Evolutionary conservation across 192 early-diverging fungal species (phyloP).

Genomic region (Cladochytrium replicatum): DNA sequence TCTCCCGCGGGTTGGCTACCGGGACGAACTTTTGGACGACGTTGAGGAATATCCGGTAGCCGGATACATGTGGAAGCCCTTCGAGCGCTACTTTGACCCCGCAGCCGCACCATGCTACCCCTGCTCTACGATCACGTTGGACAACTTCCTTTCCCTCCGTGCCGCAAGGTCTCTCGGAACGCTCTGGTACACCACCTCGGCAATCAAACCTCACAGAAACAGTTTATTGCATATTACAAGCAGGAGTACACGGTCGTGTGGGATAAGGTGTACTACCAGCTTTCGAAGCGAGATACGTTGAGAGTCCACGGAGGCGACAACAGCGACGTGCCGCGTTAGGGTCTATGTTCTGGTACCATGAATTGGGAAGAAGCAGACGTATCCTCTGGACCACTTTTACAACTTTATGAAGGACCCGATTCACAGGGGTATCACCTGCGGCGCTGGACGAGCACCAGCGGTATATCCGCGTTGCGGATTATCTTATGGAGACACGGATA

Average conservation of each 20-base stretch:
- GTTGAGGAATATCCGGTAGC: conserved; percentile 5
- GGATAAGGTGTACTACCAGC: conserved; percentile 18
- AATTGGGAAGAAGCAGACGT: conserved; percentile 17
- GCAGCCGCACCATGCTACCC: conserved; percentile 8
- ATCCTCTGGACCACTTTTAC: conserved; percentile 12
- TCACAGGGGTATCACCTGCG: too few relatives aligned
- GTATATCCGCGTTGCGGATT: conserved; percentile 1
- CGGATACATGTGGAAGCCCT: conserved; percentile 21
- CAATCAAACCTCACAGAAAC: conserved; percentile 14
- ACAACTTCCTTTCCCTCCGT: conserved; percentile 24
- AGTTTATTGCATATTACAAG: conserved; percentile 24
- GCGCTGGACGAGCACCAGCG: too few relatives aligned
- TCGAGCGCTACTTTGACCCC: conserved; percentile 27
- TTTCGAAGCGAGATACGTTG: conserved; percentile 2
- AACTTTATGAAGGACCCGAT: too few relatives aligned
- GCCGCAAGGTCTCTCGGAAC: conserved; percentile 1
- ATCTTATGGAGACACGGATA: not conserved
- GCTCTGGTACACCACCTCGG: conserved; percentile 24
- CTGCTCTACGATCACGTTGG: conserved; percentile 16
- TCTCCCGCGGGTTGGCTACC: conserved; percentile 25
- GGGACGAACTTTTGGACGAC: conserved; percentile 2
- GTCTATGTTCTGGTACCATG: conserved; percentile 28
- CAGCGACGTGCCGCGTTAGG: conserved; percentile 14
- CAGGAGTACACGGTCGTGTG: conserved; percentile 15
- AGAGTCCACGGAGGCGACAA: conserved; percentile 11